Base-by-base conservation (phyloP, 2,329 filamentous ascomycete species). In the Ascochyta viciae-villosae region DNA sequence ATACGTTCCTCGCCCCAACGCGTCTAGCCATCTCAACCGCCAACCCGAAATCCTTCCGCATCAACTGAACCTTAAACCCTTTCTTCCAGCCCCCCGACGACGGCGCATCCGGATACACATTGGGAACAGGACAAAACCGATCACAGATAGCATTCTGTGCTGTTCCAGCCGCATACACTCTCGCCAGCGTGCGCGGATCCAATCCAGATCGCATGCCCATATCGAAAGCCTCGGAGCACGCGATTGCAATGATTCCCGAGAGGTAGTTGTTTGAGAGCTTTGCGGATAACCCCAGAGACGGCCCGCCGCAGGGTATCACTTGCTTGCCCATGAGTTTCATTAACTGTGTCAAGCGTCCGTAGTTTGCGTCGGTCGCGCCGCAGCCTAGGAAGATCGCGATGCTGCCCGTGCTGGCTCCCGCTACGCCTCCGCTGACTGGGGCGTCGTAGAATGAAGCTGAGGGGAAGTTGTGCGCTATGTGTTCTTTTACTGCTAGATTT, bases 241-340 rank as follows among this genome's bases (percentile, higher is more conserved):
- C 84, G 49, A 87, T 84, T 6, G 84, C 81, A 54, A 87, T 86
- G 22, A 86, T 74, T 1, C 83, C 84, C 0, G 81, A 85, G 44
- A 82, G 78, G 67, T 87, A 87, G 63, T 87, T 87, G 65, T 87
- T 87, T 50, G 80, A 84, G 6, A 87, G 72, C 70, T 87, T 87
- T 0, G 85, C 83, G 0, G 83, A 81, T 3, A 87, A 78, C 0
- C 85, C 84, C 0, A 86, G 76, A 0, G 81, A 81, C 0, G 82
- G 79, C 0, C 80, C 83, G 3, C 85, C 85, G 61, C 85, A 87
- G 4, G 83, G 76, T 45, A 87, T 82, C 37, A 85, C 72, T 47
- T 81, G 75, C 40, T 76, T 76, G 26, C 84, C 85, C 82, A 87
- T 85, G 38, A 80, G 70, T 12, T 72, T 60, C 24, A 85, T 71